phyloP scores from a whole-genome alignment of 768 basidiomycete species.

The Mycena haematopus region DNA sequence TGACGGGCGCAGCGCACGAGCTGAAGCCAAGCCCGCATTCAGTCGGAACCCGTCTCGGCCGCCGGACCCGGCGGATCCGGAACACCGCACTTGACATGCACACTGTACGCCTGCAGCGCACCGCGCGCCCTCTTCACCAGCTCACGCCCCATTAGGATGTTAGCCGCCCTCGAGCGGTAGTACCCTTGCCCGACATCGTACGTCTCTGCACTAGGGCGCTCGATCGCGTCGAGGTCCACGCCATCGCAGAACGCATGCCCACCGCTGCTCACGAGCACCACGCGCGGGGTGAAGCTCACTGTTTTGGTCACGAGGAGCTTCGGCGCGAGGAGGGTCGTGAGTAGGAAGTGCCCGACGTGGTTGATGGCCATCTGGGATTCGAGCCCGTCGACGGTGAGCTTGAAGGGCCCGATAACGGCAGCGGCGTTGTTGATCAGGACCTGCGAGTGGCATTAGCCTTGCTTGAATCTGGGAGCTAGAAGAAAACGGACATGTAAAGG shows the following conservation, averaged over 20 bases:
- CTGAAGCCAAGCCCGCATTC: no score
- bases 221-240: constrained; percentile 5
- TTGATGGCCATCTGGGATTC: constrained; percentile 18
- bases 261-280: constrained; percentile 7
- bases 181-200: not conserved
- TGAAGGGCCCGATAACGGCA: not conserved
- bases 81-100: no score
- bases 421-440: constrained; percentile 23
- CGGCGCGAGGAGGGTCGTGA: constrained; percentile 34
- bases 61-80: no score
- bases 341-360: constrained; percentile 23
- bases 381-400: constrained; percentile 13
- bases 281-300: constrained; percentile 8
- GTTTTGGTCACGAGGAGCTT: constrained; percentile 7
- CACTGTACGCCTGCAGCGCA: constrained; percentile 8
- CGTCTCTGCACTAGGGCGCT: constrained; percentile 2
- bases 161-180: constrained; percentile 5
- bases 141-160: constrained; percentile 8
- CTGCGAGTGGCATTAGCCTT: not conserved
- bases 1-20: no score
- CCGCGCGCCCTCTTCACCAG: constrained; percentile 1
- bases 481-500: constrained; percentile 13
- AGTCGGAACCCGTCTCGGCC: no score
- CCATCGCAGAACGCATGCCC: not conserved
- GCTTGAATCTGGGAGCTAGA: no score